phyloP scores from a whole-genome alignment of 2,329 filamentous ascomycete species.

The Leptographium wingfieldii region DNA sequence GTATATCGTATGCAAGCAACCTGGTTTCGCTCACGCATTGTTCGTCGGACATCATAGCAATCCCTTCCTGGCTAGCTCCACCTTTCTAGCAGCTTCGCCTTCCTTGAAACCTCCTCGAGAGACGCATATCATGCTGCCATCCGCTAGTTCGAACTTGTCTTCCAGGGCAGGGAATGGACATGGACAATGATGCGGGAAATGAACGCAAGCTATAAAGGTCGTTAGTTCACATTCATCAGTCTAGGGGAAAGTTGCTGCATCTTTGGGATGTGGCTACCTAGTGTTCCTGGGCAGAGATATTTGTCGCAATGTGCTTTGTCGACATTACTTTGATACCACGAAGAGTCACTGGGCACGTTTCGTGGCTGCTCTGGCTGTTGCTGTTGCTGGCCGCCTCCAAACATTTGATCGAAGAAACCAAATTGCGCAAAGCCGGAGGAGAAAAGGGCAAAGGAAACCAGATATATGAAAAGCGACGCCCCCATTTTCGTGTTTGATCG shows the following conservation, averaged over 20 bases:
- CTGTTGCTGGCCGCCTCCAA: conserved; percentile 40
- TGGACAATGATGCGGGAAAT: conserved; percentile 94
- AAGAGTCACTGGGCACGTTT: conserved; percentile 75
- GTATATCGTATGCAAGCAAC: background rate
- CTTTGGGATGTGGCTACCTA: conserved; percentile 28
- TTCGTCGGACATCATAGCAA: conserved; percentile 38
- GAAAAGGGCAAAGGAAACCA: conserved; percentile 46
- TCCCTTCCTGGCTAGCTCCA: conserved; percentile 70
- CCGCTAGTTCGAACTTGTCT: conserved; percentile 63
- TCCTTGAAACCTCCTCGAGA: conserved; percentile 63
- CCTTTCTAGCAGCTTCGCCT: conserved; percentile 60
- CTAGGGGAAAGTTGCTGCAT: no score
- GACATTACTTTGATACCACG: conserved; percentile 47
- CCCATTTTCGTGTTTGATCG: conserved; percentile 19
- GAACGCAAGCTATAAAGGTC: conserved; percentile 57
- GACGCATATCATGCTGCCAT: conserved; percentile 61
- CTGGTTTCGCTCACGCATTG: background rate
- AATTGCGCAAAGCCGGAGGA: conserved; percentile 65
- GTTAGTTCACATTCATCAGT: background rate
- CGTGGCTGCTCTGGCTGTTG: conserved; percentile 50
- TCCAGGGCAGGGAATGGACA: conserved; percentile 68
- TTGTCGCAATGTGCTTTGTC: conserved; percentile 69
- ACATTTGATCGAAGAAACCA: conserved; percentile 98
- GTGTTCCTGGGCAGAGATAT: conserved; percentile 87
- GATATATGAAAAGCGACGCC: conserved; percentile 15